Evolutionary conservation across 192 early-diverging fungal species (phyloP), one percentile per base, ranked within the genome.

Genomic region (Podila epicladia): DNA sequence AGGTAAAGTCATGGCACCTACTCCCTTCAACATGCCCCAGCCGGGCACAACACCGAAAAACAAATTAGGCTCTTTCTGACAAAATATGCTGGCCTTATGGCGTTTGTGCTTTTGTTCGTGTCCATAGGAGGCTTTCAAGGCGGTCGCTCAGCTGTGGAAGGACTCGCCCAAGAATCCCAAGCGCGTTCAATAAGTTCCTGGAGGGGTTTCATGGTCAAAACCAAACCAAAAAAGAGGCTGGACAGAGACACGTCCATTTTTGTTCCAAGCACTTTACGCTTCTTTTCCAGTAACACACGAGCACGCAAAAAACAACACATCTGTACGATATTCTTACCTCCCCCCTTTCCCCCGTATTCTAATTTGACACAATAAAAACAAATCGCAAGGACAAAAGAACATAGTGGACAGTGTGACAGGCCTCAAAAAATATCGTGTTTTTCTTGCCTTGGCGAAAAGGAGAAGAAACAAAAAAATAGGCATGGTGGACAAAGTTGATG

Each of bases 121-220:
- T 53, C 29, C 4, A 65, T 48, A 65, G 64, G 86, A 87, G 12
- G 88, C 88, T 28, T 89, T 89, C 83, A 86, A 77, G 65, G 63
- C 65, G 68, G 88, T 83, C 50, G 88, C 88, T 13, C 61, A 53
- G 49, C 62, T 79, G 67, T 89, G 88, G 88, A 80, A 68, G 57
- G 83, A 41, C 31, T 58, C 88, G 15, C 49, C 75, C 57, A 83
- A 87, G 71, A 89, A 89, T 83, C 84, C 88, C 58, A 88, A 87
- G 17, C 65, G 62, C 22, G 58, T 6, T 3, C 41, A 37, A 19
- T 65, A 24, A 50, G 41, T 12, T 19, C 26, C 35, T 37, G 35
- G 29, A 29, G 17, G 24, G 17, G 15, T 20, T 33, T 50, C 11
- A 48, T 49, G 13, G 37, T 11, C 9, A 28, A 64, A 45, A 28